A percentile compares a stretch with the other conserved stretches of the same genome.
Evolutionary conservation across 2,329 filamentous ascomycete genomes (phyloP).

Genomic region (Fusarium albosuccineum): DNA sequence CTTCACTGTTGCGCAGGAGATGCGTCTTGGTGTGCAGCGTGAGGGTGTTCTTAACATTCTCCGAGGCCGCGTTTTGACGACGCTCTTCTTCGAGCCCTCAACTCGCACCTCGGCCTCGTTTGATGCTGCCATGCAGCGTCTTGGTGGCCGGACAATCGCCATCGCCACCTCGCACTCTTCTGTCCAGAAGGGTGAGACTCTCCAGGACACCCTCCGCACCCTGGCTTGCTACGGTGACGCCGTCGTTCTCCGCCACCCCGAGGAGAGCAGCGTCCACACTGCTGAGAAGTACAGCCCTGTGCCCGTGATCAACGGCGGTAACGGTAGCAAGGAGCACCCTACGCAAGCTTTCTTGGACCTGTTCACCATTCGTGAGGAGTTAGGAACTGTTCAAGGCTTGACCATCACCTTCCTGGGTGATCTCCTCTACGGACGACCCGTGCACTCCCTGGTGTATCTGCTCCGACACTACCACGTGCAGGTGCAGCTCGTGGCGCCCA

Average conservation of each 20-base stretch:
- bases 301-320: conserved; percentile 96
- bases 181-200: conserved; percentile 92
- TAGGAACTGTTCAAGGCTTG: conserved; percentile 93
- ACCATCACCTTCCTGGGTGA: conserved; percentile 98
- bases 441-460: conserved; percentile 94
- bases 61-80: conserved; percentile 87
- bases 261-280: conserved; percentile 81
- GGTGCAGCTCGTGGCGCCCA: conserved; percentile 90
- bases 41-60: conserved; percentile 90
- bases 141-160: conserved; percentile 87
- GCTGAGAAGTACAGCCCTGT: conserved; percentile 90
- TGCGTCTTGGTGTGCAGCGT: conserved; percentile 94
- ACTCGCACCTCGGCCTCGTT: conserved; percentile 96
- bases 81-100: conserved; percentile 97
- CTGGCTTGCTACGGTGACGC: conserved; percentile 95
- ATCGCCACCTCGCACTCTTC: conserved; percentile 88
- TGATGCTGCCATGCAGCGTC: conserved; percentile 97
- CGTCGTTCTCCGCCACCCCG: conserved; percentile 93
- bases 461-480: conserved; percentile 96
- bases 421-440: conserved; percentile 90
- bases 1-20: conserved; percentile 97
- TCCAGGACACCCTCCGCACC: conserved; percentile 94
- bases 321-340: conserved; percentile 95
- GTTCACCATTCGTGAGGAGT: conserved; percentile 97
- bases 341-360: conserved; percentile 98